Evolutionary conservation across 2,329 filamentous ascomycete genomes (phyloP).

Genomic region (Venturia oleaginea): DNA sequence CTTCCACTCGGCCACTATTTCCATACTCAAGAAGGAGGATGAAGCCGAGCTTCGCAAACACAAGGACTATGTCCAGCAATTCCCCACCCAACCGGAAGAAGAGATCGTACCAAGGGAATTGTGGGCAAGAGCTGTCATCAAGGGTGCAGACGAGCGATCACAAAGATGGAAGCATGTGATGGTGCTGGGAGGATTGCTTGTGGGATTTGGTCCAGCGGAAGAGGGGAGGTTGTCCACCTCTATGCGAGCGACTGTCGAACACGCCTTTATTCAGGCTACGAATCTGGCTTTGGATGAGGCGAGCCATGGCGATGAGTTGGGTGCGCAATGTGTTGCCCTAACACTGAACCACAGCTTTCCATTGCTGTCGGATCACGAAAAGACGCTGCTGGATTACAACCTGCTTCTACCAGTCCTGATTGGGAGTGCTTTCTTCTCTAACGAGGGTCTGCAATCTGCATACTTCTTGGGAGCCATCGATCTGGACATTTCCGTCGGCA

Average conservation of each 20-base stretch:
- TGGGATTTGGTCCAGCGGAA: conserved; percentile 62
- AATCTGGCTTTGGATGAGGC: conserved; percentile 62
- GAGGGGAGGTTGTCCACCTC: conserved; percentile 47
- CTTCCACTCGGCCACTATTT: conserved; percentile 58
- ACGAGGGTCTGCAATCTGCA: conserved; percentile 65
- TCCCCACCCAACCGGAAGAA: conserved; percentile 17
- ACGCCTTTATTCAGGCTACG: conserved; percentile 62
- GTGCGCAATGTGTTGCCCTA: conserved; percentile 48
- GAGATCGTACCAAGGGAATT: conserved; percentile 40
- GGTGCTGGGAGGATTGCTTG: conserved; percentile 67
- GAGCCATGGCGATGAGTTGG: conserved; percentile 42
- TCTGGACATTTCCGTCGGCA: conserved; percentile 52
- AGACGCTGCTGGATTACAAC: conserved; percentile 55
- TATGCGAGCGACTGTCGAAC: conserved; percentile 60
- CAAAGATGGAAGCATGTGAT: conserved; percentile 75
- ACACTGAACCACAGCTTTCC: conserved; percentile 71
- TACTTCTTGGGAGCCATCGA: conserved; percentile 66
- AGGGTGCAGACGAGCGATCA: conserved; percentile 51
- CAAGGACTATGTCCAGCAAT: conserved; percentile 1
- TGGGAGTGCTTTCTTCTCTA: conserved; percentile 57
- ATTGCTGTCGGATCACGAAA: conserved; percentile 53
- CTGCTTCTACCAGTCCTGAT: conserved; percentile 59
- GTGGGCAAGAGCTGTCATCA: conserved; percentile 50
- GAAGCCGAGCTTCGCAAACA: conserved; percentile 15
- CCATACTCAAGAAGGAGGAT: conserved; percentile 19